These are phyloP conservation scores for apple (Malus domestica) DNA, from an alignment of 306 rosid species.

Conservation along the genomic window DNA sequence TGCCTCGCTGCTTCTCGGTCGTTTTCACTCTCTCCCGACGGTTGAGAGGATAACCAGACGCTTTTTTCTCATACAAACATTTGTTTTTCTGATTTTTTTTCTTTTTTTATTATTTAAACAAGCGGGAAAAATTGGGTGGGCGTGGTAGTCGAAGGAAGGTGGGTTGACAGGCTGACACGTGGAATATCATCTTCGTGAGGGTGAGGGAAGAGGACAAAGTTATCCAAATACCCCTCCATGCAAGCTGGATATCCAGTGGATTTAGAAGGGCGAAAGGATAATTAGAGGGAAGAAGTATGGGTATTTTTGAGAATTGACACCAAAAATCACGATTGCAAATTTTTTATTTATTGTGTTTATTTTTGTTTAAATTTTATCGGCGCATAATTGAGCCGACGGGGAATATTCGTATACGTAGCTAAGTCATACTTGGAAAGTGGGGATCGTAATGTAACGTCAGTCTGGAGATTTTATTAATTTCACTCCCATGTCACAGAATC, in stretches of 20 bases:
- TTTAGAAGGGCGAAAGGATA: background rate
- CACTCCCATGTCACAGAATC: too few species aligned
- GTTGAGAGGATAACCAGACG: constrained; percentile 48
- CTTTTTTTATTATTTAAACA: constrained; percentile 4
- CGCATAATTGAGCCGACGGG: background rate
- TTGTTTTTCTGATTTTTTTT: background rate
- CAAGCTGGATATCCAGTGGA: background rate
- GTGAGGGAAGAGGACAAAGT: background rate
- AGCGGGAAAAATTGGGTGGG: constrained; percentile 43
- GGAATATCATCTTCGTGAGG: constrained; percentile 24
- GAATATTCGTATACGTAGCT: background rate
- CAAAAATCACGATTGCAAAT: background rate
- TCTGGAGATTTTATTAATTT: background rate
- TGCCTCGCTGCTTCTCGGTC: constrained; percentile 1
- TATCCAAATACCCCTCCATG: constrained; percentile 6
- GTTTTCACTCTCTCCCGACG: background rate
- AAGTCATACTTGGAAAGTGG: background rate
- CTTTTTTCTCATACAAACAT: constrained; percentile 7
- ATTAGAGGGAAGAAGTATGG: background rate
- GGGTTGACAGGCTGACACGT: constrained; percentile 54
- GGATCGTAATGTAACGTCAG: background rate
- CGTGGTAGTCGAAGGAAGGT: constrained; percentile 36
- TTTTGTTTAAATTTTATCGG: background rate
- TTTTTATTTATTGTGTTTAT: background rate
- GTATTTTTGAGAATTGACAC: background rate